Evolutionary conservation across 352 stramenopile genomes (phyloP), one percentile per base, ranked within the genome.

Genomic region (Globisporangium paddicum): DNA sequence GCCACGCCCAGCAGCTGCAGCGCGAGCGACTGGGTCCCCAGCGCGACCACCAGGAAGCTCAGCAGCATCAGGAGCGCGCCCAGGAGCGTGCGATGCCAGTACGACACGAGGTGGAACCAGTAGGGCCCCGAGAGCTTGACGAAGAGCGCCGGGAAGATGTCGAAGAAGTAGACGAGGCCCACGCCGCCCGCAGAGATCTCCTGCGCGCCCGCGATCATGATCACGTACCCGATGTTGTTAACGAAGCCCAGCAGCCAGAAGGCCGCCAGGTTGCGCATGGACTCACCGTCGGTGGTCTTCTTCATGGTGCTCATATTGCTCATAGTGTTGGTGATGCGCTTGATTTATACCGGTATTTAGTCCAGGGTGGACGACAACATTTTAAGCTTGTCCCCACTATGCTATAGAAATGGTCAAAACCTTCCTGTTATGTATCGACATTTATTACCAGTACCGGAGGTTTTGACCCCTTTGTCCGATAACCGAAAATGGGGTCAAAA

Each of bases 121-220:
- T 97, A 97, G 10, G 93, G 92, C 2, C 87, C 89, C 38, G 86
- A 88, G 35, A 95, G 62, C 62, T 98, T 97, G 21, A 97, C 73
- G 34, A 94, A 53, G 2, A 98, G 65, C 16, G 86, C 79, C 1
- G 95, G 95, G 44, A 96, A 81, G 49, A 97, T 89, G 70, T 97
- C 96, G 49, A 86, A 91, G 34, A 98, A 80, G 69, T 96, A 98
- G 45, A 98, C 90, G 35, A 98, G 66, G 1, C 85, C 92, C 32
- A 97, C 91, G 44, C 91, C 93, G 16, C 89, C 90, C 2, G 91
- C 79, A 23, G 73, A 77, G 66, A 98, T 98, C 62, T 90, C 82
- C 60, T 98, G 96, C 26, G 95, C 95, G 44, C 84, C 82, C 0
- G 95, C 93, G 59, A 98, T 94, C 92, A 98, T 98, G 53, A 98